These are phyloP conservation scores for Pistacia integerrima DNA, from an alignment of 345 rosid species.

Conservation along the genomic window DNA sequence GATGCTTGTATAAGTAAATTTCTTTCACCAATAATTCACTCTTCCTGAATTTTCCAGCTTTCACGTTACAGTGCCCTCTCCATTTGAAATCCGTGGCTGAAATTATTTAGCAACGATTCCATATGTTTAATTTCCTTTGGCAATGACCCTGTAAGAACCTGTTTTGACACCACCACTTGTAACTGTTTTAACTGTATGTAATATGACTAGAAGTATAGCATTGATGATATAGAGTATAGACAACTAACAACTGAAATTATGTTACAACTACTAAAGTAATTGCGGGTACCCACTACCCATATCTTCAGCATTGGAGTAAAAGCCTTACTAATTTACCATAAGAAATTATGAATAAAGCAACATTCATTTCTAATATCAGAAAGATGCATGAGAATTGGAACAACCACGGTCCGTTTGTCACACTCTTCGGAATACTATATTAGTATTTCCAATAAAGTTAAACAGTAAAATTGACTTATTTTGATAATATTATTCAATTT, in stretches of 20 bases:
- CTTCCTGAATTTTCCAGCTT: constrained; percentile 14
- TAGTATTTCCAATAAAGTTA: no score
- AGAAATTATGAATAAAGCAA: no score
- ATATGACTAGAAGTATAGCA: not conserved
- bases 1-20: not conserved
- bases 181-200: not conserved
- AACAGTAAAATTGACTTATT: no score
- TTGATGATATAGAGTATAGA: not conserved
- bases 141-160: constrained; percentile 96
- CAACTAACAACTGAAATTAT: no score
- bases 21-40: not conserved
- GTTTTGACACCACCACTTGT: constrained; percentile 13
- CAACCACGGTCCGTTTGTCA: not conserved
- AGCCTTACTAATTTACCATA: not conserved
- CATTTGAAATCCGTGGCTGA: constrained; percentile 29
- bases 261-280: not conserved
- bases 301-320: not conserved
- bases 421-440: no score
- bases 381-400: not conserved
- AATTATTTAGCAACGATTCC: constrained; percentile 66
- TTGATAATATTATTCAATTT: no score
- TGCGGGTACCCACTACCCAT: not conserved
- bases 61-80: constrained; percentile 4
- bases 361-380: not conserved
- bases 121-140: constrained; percentile 89